Conservation (phyloP, 768 basidiomycete genomes). For the Tricholoma saponaceum region DNA sequence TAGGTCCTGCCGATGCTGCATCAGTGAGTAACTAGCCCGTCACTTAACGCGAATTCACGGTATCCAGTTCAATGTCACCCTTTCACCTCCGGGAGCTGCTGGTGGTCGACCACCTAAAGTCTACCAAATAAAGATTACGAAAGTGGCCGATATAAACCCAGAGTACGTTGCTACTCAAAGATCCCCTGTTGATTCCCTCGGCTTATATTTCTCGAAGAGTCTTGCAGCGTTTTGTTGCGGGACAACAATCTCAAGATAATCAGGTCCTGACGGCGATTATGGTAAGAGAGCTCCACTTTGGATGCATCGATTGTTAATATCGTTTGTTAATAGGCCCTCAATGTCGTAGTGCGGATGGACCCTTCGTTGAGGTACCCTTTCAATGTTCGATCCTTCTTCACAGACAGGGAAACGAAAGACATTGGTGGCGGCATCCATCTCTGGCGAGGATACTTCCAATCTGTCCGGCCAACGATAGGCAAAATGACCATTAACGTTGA, state of each 20-base stretch:
- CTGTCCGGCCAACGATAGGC: constrained; percentile 62
- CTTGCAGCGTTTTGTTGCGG: constrained; percentile 56
- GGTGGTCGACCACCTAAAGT: constrained; percentile 39
- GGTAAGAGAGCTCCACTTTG: constrained; percentile 27
- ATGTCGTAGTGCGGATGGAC: constrained; percentile 73
- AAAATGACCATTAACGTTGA: constrained; percentile 72
- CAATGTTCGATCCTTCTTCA: constrained; percentile 75
- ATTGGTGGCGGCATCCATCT: constrained; percentile 64
- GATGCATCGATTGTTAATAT: not conserved
- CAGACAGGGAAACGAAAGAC: constrained; percentile 42
- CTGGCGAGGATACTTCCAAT: constrained; percentile 83
- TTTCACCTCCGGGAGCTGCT: constrained; percentile 37
- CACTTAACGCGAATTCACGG: constrained; percentile 6
- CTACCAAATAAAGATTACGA: constrained; percentile 50
- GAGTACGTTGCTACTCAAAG: constrained; percentile 17
- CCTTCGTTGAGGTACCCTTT: constrained; percentile 66
- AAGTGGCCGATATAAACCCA: constrained; percentile 54
- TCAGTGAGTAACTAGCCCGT: constrained; percentile 39
- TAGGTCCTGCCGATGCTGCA: constrained; percentile 42
- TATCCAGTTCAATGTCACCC: constrained; percentile 15
- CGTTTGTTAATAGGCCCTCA: constrained; percentile 54
- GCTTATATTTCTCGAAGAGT: constrained; percentile 37
- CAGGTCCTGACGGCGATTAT: constrained; percentile 57
- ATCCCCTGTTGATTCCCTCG: not conserved
- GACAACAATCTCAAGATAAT: constrained; percentile 66